Evolutionary conservation across 108 stramenopile genomes (phyloP), one percentile per base, ranked within the genome.

Genomic region (Poteriospumella lacustris): DNA sequence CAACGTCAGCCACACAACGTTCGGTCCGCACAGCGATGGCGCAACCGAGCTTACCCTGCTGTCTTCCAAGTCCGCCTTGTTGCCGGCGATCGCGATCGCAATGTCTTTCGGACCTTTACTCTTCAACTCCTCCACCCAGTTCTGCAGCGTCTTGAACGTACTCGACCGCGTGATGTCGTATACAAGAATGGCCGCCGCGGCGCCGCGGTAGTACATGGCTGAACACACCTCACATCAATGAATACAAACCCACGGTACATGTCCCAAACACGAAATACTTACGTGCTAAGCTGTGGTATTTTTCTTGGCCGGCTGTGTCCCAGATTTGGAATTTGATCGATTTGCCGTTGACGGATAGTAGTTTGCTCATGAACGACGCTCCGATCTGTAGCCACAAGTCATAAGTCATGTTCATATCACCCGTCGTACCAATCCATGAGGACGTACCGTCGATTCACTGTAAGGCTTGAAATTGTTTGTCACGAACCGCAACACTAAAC

Each of bases 301-400:
- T 90, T 80, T 93, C 93, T 80, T 93, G 93, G 26, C 93, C 93
- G 2, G 93, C 93, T 2, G 93, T 93, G 75, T 93, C 93, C 92
- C 91, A 93, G 59, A 92, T 93, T 68, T 88, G 86, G 42, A 89
- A 86, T 78, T 82, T 85, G 42, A 85, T 83, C 44, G 82, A 78
- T 42, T 75, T 68, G 43, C 76, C 77, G 39, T 83, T 76, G n/a
- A 85, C 81, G 58, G 76, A 77, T n/a, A 83, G 80, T 73, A 83
- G 77, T 76, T 83, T 83, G 12, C 80, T 81, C 82, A 75, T 83
- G 82, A 83, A 83, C 3, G 70, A 73, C 36, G 70, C 70, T 5
- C 70, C 47, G 36, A 64, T 64, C 60, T 64, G 60, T 24, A 31
- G 9, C 15, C 28, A 5, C 60, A 24, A 64, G 15, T 5, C 15